Evolutionary conservation across 345 rosid genomes (phyloP), one percentile per base, ranked within the genome.

Genomic region (Passiflora organensis): DNA sequence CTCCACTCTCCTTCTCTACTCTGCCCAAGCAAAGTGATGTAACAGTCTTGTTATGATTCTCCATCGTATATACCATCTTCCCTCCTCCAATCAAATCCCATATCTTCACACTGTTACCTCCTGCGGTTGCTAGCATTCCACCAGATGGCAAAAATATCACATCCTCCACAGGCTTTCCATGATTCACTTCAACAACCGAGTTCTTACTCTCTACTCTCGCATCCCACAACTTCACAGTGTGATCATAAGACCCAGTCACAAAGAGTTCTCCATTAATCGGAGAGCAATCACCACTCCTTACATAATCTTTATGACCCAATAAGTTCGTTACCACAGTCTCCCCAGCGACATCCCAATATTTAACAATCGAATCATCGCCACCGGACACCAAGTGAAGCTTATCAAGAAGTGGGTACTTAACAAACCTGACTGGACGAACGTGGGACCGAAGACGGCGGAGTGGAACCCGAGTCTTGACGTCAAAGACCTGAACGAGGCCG

Each of bases 31-130:
- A 82, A 25, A 93, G 63, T 4, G 87, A 82, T 0, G 96, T 93
- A 2, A 93, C 95, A 3, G 94, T 87, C 80, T 87, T 89, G 79
- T 89, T 93, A 56, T 93, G 99, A 65, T 85, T 89, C 68, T 89
- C 96, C 95, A 91, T 81, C 0, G 95, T 78, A 64, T 78, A 71
- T 48, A 84, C 79, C 91, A 86, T 32, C 71, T 63, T 86, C 52
- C 95, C 96, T 21, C 96, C 99, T 20, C 78, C 91, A 36, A 86
- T 71, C 70, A 93, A 67, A 61, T 93, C 99, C 99, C 99, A 93
- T 0, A 93, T 68, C 74, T 86, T 93, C 62, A 93, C 87, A 17
- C 66, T 73, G 50, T 86, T 84, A 38, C 84, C 85, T n/a, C 96
- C 96, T 0, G 89, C 95, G 0, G 95, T 93, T 0, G 91, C 99